Base-by-base conservation (phyloP, 371 early-diverging fungal species). In the Mucor indicus region DNA sequence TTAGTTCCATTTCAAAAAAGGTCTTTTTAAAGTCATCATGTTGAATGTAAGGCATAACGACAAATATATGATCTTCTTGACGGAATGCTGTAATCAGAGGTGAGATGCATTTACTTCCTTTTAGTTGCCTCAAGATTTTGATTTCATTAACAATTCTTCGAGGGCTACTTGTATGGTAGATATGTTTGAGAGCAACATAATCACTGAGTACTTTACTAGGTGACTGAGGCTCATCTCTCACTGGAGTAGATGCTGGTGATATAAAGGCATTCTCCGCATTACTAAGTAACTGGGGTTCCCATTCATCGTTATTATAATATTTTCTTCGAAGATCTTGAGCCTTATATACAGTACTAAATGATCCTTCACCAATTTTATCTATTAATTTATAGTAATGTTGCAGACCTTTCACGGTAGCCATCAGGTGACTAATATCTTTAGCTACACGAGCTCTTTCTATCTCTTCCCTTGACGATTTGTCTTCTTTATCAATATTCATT, bases 321-420 rank as follows among this genome's bases (percentile, higher is more conserved):
- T 82, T 63, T 45, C 88, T 77, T 23, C 84, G 62, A 10, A 89
- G 49, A 57, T 93, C 93, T n/a, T 87, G 55, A 0, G 96, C 99
- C 56, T 91, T 91, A 73, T 95, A 99, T 1, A 99, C 99, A 0
- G 87, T 85, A 60, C 94, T 93, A 63, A 99, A 99, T 19, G 27
- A 52, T 53, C 92, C 92, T 44, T 86, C 78, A 52, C 84, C 44
- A 23, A 44, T 44, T 22, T 44, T 44, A 11, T 79, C 81, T 8
- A 87, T 48, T 12, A 92, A 64, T 19, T 76, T 63, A 53, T 86
- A 94, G 37, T 80, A 71, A 4, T 75, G 67, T 7, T 69, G 57
- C 1, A 87, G 50, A 1, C 72, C 60, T 6, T 80, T 79, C 17
- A 85, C 84, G 10, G 72, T 68, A 32, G 48, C 42, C 38, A 67